Evolutionary conservation across 1,284 basidiomycete genomes (phyloP).

Genomic region (Bjerkandera adusta): DNA sequence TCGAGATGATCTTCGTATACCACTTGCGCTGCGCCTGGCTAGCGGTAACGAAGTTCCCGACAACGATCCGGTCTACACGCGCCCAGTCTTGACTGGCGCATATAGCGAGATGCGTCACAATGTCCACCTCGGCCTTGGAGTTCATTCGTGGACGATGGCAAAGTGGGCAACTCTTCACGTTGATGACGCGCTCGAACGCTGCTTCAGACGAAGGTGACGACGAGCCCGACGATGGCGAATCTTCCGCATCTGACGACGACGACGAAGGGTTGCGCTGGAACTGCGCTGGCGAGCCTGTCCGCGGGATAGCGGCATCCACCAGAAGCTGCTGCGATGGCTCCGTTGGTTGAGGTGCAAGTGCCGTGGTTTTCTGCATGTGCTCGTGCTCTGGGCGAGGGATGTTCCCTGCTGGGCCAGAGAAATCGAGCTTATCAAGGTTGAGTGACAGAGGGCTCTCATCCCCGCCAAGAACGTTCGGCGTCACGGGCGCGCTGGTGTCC

Average conservation of each 20-base stretch:
- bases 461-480: slow-evolving; percentile 40
- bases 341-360: slow-evolving; percentile 27
- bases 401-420: slow-evolving; percentile 52
- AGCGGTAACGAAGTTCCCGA: slow-evolving; percentile 95
- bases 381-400: slow-evolving; percentile 21
- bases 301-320: slow-evolving; percentile 18
- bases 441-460: slow-evolving; percentile 36
- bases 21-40: slow-evolving; percentile 97
- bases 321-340: slow-evolving; percentile 48
- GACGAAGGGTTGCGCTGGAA: slow-evolving; percentile 31
- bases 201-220: slow-evolving; percentile 33
- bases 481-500: slow-evolving; percentile 42
- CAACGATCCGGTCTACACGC: slow-evolving; percentile 84
- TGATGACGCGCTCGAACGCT: slow-evolving; percentile 87
- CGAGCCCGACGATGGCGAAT: slow-evolving; percentile 31
- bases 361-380: slow-evolving; percentile 16
- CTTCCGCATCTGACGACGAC: slow-evolving; percentile 46
- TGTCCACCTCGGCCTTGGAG: slow-evolving; percentile 89
- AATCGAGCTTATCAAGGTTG: slow-evolving; percentile 58
- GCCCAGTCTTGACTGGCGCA: slow-evolving; percentile 94
- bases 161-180: slow-evolving; percentile 90
- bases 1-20: slow-evolving; percentile 87
- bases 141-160: slow-evolving; percentile 87
- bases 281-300: neutral
- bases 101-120: slow-evolving; percentile 90